Conservation (phyloP, 2,329 filamentous ascomycete genomes). For the Teratosphaeria destructans region DNA sequence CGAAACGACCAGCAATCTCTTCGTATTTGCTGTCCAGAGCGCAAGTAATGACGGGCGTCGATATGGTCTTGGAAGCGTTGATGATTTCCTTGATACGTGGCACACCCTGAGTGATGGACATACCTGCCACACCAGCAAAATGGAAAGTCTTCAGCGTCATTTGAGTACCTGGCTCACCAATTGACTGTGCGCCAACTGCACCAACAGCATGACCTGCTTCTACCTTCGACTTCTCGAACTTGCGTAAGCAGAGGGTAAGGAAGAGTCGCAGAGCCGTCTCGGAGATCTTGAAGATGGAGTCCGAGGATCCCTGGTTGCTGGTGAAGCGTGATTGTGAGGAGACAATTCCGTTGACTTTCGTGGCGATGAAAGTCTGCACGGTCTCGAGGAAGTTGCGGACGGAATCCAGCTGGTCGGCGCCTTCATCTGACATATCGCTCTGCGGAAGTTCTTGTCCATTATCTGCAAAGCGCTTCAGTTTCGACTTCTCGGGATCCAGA, state of each 20-base stretch:
- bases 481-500: conserved; percentile 56
- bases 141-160: conserved; percentile 99
- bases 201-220: conserved; percentile 94
- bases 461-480: conserved; percentile 36
- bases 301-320: conserved; percentile 9
- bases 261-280: conserved; percentile 54
- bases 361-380: conserved; percentile 58
- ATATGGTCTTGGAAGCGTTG: conserved; percentile 90
- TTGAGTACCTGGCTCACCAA: conserved; percentile 94
- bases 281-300: conserved; percentile 77
- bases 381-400: conserved; percentile 71
- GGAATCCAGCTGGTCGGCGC: conserved; percentile 53
- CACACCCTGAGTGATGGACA: conserved; percentile 99
- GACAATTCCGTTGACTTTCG: conserved; percentile 20
- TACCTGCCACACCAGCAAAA: conserved; percentile 98
- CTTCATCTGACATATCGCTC: conserved; percentile 44
- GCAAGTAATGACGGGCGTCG: conserved; percentile 86
- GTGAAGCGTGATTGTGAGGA: conserved; percentile 15
- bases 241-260: conserved; percentile 70
- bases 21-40: conserved; percentile 65
- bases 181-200: conserved; percentile 92
- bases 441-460: conserved; percentile 47
- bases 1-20: conserved; percentile 73
- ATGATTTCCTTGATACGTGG: conserved; percentile 99
- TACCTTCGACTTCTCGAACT: conserved; percentile 83